Conservation (phyloP, 1,284 basidiomycete species). For the Sporisorium iseilematis-ciliati region DNA sequence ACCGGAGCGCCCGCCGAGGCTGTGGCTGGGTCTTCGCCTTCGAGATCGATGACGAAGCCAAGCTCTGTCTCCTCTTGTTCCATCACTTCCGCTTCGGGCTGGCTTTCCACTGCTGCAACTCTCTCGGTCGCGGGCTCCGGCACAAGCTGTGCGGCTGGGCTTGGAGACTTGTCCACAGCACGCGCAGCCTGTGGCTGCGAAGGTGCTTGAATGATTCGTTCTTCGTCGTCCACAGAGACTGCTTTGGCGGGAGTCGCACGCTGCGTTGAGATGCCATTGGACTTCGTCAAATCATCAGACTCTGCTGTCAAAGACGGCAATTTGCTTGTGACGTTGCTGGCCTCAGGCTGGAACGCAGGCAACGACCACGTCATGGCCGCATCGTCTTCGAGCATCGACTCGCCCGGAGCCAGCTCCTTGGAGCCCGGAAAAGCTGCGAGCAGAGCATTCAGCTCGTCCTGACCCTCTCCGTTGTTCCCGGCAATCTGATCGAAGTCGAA, state of each 20-base stretch:
- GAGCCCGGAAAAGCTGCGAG: conserved; percentile 54
- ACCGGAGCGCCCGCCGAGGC: neutral
- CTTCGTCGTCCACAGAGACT: conserved; percentile 26
- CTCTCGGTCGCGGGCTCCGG: neutral
- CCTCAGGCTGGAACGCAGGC: conserved; percentile 34
- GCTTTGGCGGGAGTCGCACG: conserved; percentile 5
- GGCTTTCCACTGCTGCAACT: conserved; percentile 18
- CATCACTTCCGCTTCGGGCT: conserved; percentile 7
- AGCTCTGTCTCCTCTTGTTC: conserved; percentile 29
- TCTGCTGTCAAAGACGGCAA: neutral
- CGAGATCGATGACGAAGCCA: conserved; percentile 49
- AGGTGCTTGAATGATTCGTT: conserved; percentile 40
- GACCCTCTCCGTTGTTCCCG: conserved; percentile 12
- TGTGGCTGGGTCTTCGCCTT: conserved; percentile 31
- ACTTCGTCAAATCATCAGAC: neutral
- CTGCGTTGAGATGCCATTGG: neutral
- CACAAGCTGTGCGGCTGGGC: neutral
- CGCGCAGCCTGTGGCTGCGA: conserved; percentile 5
- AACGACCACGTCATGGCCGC: conserved; percentile 21
- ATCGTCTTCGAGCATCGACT: conserved; percentile 44
- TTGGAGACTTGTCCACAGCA: neutral
- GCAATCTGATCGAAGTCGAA: conserved; percentile 21
- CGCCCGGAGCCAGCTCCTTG: conserved; percentile 39
- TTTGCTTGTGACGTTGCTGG: neutral
- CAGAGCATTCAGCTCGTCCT: conserved; percentile 49